These are phyloP conservation scores for Chytriomyces confervae DNA, from an alignment of 192 early-diverging fungal species.

Conservation along the genomic window DNA sequence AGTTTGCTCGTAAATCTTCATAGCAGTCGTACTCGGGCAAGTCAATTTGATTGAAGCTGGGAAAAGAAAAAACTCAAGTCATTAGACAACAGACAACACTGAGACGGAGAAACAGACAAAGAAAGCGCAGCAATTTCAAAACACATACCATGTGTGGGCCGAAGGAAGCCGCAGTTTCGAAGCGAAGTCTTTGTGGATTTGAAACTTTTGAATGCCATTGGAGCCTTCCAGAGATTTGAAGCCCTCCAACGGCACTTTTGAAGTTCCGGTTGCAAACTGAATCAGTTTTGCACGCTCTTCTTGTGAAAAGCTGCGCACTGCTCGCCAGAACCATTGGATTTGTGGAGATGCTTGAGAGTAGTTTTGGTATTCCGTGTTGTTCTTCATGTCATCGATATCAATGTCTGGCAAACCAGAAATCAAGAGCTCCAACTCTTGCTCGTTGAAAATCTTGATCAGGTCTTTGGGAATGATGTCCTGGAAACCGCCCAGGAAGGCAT, in stretches of 20 bases:
- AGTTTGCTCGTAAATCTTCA: conserved; percentile 79
- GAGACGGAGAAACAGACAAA: not conserved
- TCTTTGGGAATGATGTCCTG: conserved; percentile 92
- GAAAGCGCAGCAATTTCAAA: not conserved
- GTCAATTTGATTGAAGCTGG: conserved; percentile 97
- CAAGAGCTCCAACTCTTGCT: conserved; percentile 97
- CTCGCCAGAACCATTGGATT: conserved; percentile 99
- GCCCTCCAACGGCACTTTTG: conserved; percentile 97
- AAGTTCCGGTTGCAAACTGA: conserved; percentile 97
- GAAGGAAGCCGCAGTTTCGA: conserved; percentile 87
- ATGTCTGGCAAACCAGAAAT: conserved; percentile 99
- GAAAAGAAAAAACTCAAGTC: conserved; percentile 11
- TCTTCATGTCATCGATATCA: conserved; percentile 99
- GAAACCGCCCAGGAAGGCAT: conserved; percentile 92
- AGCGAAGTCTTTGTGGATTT: conserved; percentile 96
- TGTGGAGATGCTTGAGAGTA: conserved; percentile 85
- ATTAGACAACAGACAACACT: conserved; percentile 17
- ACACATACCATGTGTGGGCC: conserved; percentile 91
- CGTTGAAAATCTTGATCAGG: conserved; percentile 96
- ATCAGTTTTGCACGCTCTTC: conserved; percentile 97
- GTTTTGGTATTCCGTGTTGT: conserved; percentile 96
- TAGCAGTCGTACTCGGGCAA: conserved; percentile 91
- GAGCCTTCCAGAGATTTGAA: conserved; percentile 92
- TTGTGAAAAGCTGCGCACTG: conserved; percentile 94
- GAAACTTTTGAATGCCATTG: conserved; percentile 96